Evolutionary conservation across 148 eudicot genomes (phyloP).

Genomic region (Salicornia ramosissima): DNA sequence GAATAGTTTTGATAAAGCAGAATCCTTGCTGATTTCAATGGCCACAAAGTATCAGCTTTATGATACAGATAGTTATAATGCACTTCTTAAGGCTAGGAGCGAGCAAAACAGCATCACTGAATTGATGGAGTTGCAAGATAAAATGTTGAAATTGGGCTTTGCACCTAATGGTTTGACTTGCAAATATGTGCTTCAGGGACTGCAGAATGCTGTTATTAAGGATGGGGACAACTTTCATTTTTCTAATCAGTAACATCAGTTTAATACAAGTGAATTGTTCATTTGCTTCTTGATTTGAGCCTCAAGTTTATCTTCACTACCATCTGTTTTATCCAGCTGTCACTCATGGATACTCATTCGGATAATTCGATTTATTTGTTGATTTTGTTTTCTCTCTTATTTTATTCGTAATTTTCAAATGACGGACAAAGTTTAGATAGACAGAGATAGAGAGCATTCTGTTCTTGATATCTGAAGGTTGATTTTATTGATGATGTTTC

Average conservation of each 20-base stretch:
- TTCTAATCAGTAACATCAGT: neutral
- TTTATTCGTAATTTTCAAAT: neutral
- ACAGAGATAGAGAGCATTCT: neutral
- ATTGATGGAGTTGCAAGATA: conserved; percentile 63
- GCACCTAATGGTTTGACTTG: conserved; percentile 55
- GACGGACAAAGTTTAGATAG: neutral
- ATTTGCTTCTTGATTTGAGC: neutral
- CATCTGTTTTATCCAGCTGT: no score
- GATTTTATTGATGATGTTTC: neutral
- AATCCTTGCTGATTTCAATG: conserved; percentile 42
- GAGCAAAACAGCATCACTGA: conserved; percentile 41
- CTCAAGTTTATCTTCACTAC: neutral
- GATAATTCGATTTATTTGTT: no score
- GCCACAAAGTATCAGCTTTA: conserved; percentile 46
- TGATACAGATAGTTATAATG: conserved; percentile 58
- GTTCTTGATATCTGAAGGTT: neutral
- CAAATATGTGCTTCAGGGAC: conserved; percentile 56
- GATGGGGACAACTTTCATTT: conserved; percentile 11
- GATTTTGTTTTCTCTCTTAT: neutral
- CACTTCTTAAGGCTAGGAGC: conserved; percentile 41
- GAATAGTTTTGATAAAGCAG: conserved; percentile 43
- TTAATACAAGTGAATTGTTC: neutral
- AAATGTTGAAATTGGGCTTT: conserved; percentile 69
- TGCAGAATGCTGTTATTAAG: conserved; percentile 34
- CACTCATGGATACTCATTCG: no score